Percentiles rank a stretch among this genome's conserved stretches.
These are phyloP conservation scores for Zasmidium citrigriseum DNA, from an alignment of 2,329 filamentous ascomycete species.

Conservation along the genomic window DNA sequence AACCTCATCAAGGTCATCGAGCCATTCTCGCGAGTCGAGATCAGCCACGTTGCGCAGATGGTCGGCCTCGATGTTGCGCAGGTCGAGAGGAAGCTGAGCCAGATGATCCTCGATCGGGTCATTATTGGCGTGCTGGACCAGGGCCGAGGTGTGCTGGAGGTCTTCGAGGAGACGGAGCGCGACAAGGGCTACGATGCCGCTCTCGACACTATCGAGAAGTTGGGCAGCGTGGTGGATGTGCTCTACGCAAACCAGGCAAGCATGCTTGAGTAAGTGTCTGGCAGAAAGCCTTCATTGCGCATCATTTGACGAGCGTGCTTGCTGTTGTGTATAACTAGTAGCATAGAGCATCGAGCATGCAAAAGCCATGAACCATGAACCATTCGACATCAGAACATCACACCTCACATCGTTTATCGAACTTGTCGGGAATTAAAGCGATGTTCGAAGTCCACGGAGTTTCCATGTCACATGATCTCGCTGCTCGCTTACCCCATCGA, in stretches of 20 bases:
- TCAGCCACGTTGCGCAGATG: conserved; percentile 95
- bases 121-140: conserved; percentile 97
- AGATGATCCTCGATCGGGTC: conserved; percentile 99
- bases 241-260: conserved; percentile 98
- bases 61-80: conserved; percentile 94
- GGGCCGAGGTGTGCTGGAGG: conserved; percentile 94
- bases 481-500: neutral
- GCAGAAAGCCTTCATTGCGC: neutral
- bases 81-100: conserved; percentile 95
- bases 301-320: neutral
- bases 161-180: conserved; percentile 91
- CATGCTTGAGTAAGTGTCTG: conserved; percentile 72
- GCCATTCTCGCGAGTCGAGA: conserved; percentile 95
- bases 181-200: conserved; percentile 95
- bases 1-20: conserved; percentile 99
- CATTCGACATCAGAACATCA: neutral
- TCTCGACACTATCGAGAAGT: conserved; percentile 90
- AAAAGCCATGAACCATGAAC: neutral
- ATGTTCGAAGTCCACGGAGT: too few species aligned
- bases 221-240: conserved; percentile 95
- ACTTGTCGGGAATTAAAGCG: too few species aligned
- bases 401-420: neutral
- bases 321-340: conserved; percentile 5
- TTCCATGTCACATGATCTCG: neutral
- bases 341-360: neutral